A percentile compares a stretch with the other conserved stretches of the same genome.
These are phyloP conservation scores for Diplodia sapinea DNA, from an alignment of 2,329 filamentous ascomycete genomes.

Conservation along the genomic window DNA sequence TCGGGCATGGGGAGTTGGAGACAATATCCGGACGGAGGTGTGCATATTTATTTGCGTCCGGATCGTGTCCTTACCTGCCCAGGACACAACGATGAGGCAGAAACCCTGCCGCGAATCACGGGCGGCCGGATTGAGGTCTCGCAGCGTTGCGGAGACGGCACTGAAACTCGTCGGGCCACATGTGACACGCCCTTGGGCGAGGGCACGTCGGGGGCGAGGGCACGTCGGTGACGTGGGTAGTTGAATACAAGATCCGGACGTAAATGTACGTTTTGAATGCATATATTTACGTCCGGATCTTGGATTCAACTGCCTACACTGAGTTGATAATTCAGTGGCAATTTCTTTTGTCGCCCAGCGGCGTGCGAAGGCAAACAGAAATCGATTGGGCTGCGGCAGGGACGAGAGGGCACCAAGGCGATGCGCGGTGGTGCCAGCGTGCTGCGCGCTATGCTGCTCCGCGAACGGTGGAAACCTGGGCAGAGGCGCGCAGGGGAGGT, in stretches of 20 bases:
- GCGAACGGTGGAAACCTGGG: conserved; percentile 29
- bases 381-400: conserved; percentile 24
- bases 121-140: neutral
- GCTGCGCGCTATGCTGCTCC: conserved; percentile 23
- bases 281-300: no score
- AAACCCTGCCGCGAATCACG: conserved; percentile 1
- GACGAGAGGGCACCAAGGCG: conserved; percentile 21
- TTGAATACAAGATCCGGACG: no score
- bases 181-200: conserved; percentile 17
- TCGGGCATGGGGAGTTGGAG: no score
- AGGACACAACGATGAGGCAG: no score
- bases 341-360: neutral
- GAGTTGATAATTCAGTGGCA: no score
- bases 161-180: conserved; percentile 25
- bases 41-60: no score
- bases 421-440: conserved; percentile 13
- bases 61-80: no score
- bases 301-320: no score
- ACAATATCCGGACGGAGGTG: no score
- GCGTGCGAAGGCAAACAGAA: conserved; percentile 11
- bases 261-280: no score
- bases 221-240: no score
- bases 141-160: conserved; percentile 17
- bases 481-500: conserved; percentile 19
- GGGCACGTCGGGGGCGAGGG: neutral